Evolutionary conservation across 2,329 filamentous ascomycete genomes (phyloP), one percentile per base, ranked within the genome.

Genomic region (Coniochaeta ligniaria): DNA sequence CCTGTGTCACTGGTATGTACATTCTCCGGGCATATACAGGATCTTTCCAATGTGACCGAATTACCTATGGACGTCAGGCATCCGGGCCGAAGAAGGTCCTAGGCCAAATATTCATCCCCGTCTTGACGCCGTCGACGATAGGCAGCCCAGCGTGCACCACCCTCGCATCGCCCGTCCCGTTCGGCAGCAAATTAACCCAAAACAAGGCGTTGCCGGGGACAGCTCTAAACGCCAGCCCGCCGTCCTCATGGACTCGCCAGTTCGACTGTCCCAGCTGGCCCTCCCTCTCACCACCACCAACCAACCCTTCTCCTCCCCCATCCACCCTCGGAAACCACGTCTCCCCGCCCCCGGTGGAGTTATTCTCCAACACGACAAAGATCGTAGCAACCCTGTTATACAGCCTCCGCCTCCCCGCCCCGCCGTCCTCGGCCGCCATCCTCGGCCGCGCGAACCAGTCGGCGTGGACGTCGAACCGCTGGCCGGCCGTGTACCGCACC

Each of bases 61-160:
- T n/a, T 41, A 7, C 38, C 38, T n/a, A 41, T 11, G 16, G 17
- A 2, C 16, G 38, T 60, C 33, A 66, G 5, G 68, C 66, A 56
- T 70, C 66, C 5, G 68, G 68, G 22, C 67, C 67, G 58, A 69
- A 69, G 54, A 65, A 68, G 11, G 55, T 35, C 60, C 66, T 63
- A 26, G 66, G 73, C 77, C 76, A 78, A 58, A 78, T 76, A 63
- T 78, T 78, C 74, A 78, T 73, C 41, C 72, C 75, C 3, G 72
- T 75, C 70, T 78, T 79, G 57, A 68, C 56, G 6, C 76, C 76
- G 2, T 67, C 68, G 16, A 63, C 68, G 6, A 78, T 69, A 7
- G 75, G 75, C 58, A 77, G 62, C 0, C 76, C 76, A 1, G 76
- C 75, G 63, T 78, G 76, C 17, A 74, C 63, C 8, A 72, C 72